Evolutionary conservation across 345 rosid species (phyloP).

Genomic region (Brassica cretica): DNA sequence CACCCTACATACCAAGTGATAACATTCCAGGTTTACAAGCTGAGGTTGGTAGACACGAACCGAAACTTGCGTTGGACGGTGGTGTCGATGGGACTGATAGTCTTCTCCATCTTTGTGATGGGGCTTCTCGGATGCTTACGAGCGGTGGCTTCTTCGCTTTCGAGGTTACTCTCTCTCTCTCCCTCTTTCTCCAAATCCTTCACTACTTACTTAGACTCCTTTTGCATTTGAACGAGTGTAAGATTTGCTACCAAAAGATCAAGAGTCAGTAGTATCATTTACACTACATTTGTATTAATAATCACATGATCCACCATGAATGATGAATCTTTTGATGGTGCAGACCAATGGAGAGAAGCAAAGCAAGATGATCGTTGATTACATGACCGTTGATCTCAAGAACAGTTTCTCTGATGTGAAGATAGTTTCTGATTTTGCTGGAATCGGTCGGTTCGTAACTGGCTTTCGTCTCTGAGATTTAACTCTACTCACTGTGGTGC

Average conservation of each 20-base stretch:
- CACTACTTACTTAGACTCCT: not conserved
- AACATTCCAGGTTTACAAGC: slow-evolving; percentile 69
- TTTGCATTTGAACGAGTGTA: not conserved
- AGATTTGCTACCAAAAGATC: not conserved
- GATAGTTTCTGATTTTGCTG: slow-evolving; percentile 69
- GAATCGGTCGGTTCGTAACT: slow-evolving; percentile 61
- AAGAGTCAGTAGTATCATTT: no score
- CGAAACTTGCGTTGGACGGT: slow-evolving; percentile 84
- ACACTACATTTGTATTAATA: not conserved
- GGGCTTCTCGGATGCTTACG: slow-evolving; percentile 68
- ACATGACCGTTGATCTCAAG: slow-evolving; percentile 42
- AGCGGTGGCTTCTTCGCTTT: slow-evolving; percentile 78
- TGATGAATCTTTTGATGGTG: slow-evolving; percentile 26
- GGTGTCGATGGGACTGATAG: slow-evolving; percentile 68
- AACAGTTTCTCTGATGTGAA: slow-evolving; percentile 54
- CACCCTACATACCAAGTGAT: slow-evolving; percentile 83
- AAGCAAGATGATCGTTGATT: slow-evolving; percentile 62
- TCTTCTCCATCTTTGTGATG: slow-evolving; percentile 69
- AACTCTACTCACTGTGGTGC: slow-evolving; percentile 1
- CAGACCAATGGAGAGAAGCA: slow-evolving; percentile 89
- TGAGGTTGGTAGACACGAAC: slow-evolving; percentile 92
- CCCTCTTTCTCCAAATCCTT: not conserved
- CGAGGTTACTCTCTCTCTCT: slow-evolving; percentile 50
- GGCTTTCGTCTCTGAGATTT: slow-evolving; percentile 52
- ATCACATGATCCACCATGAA: slow-evolving; percentile 1